These are phyloP conservation scores for Cordyceps tenuipes DNA, from an alignment of 2,329 filamentous ascomycete species.

Conservation along the genomic window DNA sequence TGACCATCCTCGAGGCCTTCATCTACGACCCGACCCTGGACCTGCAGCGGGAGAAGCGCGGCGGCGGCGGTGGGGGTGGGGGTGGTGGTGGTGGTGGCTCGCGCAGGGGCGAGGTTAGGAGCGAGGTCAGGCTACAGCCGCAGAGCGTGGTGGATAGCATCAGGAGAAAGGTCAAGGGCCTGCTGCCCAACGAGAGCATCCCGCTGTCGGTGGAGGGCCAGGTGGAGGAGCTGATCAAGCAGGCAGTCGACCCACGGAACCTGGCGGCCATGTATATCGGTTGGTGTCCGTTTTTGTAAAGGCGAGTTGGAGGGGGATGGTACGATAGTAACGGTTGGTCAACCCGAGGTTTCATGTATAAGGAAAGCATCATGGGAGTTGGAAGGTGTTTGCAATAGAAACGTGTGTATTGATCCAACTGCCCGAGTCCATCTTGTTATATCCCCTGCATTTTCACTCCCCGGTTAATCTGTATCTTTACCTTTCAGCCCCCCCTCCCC, in stretches of 20 bases:
- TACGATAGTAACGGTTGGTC: background rate
- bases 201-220: constrained; percentile 93
- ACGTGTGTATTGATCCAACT: background rate
- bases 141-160: constrained; percentile 83
- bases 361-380: background rate
- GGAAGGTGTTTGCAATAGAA: background rate
- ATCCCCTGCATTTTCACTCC: too few relatives aligned
- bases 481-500: too few relatives aligned
- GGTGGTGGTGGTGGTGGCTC: too few relatives aligned
- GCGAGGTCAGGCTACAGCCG: constrained; percentile 44
- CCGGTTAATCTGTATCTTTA: too few relatives aligned
- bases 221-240: constrained; percentile 87
- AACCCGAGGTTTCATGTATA: background rate
- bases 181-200: constrained; percentile 80
- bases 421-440: background rate
- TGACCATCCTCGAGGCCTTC: constrained; percentile 96
- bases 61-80: too few relatives aligned
- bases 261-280: constrained; percentile 95
- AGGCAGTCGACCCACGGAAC: constrained; percentile 73
- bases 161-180: constrained; percentile 72
- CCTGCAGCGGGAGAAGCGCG: constrained; percentile 61
- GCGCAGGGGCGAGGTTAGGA: constrained; percentile 18
- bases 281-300: constrained; percentile 59
- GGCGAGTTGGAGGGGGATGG: background rate
- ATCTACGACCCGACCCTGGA: constrained; percentile 95